Base-by-base conservation (phyloP, 1,284 basidiomycete genomes). In the Cutaneotrichosporon cyanovorans region DNA sequence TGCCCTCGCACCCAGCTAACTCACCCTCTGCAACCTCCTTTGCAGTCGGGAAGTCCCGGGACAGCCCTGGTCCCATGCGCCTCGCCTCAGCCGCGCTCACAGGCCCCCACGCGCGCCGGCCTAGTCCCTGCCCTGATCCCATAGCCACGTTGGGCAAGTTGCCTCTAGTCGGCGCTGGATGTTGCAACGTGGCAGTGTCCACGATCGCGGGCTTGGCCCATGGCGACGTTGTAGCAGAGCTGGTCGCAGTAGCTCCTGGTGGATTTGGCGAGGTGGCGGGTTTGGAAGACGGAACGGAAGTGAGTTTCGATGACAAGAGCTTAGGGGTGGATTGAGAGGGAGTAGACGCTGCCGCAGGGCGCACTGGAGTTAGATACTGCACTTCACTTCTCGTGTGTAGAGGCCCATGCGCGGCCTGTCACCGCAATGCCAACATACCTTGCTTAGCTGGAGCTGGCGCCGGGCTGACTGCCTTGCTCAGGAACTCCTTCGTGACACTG, bases 401-500 rank as follows among this genome's bases (percentile, higher is more conserved):
- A 30, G 16, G 22, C 39, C 32, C 19, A 14, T 37, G 12, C 33
- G 15, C 30, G 25, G 3, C 28, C 14, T 15, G 38, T 20, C 19
- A 31, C 21, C 21, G 25, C n/a, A 16, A n/a, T n/a, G n/a, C n/a
- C n/a, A 11, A 50, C 45, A 14, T 14, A 44, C 51, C 46, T 16
- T 36, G 47, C 42, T 56, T 56, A 20, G 58, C 48, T 18, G 53
- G 47, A 2, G 50, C 56, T 3, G 64, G 61, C 3, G 55, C 58
- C 9, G 66, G 63, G 43, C 58, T 63, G 4, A 60, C 68, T 45
- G 83, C 84, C 76, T 91, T 90, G 74, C 87, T 85, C 40, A 93
- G 75, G 68, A 93, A 95, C 71, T 87, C 88, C 78, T 90, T 91
- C 75, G 86, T 92, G 71, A 93, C 87, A 65, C 87, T 88, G 57